These are phyloP conservation scores for Pestalotiopsis sp. DNA, from an alignment of 2,329 filamentous ascomycete species.

Conservation along the genomic window DNA sequence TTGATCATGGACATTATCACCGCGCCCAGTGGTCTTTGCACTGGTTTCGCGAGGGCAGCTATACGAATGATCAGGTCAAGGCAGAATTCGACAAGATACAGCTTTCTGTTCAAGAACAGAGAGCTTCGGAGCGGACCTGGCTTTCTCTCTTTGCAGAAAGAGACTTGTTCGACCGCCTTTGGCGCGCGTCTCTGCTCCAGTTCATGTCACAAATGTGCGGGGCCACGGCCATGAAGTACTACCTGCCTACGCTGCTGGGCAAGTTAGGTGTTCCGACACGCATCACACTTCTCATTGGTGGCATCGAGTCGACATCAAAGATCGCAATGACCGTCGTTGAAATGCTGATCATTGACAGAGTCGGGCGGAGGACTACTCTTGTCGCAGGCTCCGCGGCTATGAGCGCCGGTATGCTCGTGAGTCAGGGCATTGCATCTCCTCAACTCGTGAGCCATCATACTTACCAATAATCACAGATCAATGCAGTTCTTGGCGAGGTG, in stretches of 20 bases:
- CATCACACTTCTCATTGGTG: slow-evolving; percentile 53
- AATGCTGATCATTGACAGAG: slow-evolving; percentile 57
- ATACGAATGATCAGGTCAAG: slow-evolving; percentile 37
- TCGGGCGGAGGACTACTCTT: slow-evolving; percentile 52
- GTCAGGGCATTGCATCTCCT: slow-evolving; percentile 17
- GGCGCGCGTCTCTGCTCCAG: slow-evolving; percentile 58
- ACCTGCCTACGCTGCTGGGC: slow-evolving; percentile 55
- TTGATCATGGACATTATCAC: slow-evolving; percentile 49
- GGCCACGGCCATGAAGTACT: slow-evolving; percentile 63
- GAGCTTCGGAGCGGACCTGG: slow-evolving; percentile 39
- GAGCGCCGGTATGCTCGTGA: slow-evolving; percentile 54
- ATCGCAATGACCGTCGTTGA: slow-evolving; percentile 58
- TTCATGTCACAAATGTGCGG: slow-evolving; percentile 65
- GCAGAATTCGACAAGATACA: slow-evolving; percentile 49
- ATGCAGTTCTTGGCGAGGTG: slow-evolving; percentile 52
- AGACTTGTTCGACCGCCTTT: slow-evolving; percentile 53
- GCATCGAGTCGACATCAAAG: slow-evolving; percentile 60
- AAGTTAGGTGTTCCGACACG: slow-evolving; percentile 51
- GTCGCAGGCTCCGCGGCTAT: slow-evolving; percentile 53
- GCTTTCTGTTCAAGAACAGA: slow-evolving; percentile 42
- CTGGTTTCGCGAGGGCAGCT: slow-evolving; percentile 51
- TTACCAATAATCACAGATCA: slow-evolving; percentile 42
- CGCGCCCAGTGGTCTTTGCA: slow-evolving; percentile 45
- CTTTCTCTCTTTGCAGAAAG: slow-evolving; percentile 51
- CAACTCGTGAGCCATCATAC: not conserved